phyloP scores from a whole-genome alignment of 1,284 basidiomycete genomes.

The Pterulicium gracile region DNA sequence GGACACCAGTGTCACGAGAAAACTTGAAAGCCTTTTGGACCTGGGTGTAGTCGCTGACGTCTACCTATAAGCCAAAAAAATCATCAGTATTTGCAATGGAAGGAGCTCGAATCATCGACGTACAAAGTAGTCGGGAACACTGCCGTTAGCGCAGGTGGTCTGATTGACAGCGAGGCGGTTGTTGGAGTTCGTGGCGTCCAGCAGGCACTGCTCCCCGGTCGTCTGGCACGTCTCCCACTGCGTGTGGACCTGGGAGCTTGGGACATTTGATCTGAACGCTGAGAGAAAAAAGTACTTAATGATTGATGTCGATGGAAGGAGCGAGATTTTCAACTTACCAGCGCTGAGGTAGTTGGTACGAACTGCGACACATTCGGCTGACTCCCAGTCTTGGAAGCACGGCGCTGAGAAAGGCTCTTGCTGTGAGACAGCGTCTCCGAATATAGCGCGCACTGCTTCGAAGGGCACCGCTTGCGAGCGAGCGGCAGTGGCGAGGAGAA shows the following conservation, averaged over 20 bases:
- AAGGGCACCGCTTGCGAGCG: no score
- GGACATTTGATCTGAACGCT: no score
- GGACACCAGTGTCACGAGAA: conserved; percentile 20
- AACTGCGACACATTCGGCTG: background rate
- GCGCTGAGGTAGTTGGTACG: background rate
- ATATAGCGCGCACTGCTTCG: background rate
- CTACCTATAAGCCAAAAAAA: conserved; percentile 11
- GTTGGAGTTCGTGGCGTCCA: conserved; percentile 10
- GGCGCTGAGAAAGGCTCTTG: conserved; percentile 6
- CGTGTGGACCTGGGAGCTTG: no score
- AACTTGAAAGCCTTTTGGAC: conserved; percentile 23
- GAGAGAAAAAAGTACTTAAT: background rate
- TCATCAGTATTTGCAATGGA: background rate
- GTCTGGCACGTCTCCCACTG: conserved; percentile 17
- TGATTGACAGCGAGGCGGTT: no score
- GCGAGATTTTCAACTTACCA: background rate
- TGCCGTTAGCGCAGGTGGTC: conserved; percentile 7
- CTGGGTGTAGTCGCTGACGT: conserved; percentile 14
- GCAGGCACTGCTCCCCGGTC: conserved; percentile 10
- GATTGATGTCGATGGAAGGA: no score
- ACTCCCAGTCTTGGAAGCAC: background rate
- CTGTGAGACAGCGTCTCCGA: background rate
- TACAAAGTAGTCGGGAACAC: conserved; percentile 9
- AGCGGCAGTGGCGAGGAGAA: no score
- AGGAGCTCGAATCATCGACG: conserved; percentile 4